Percentiles rank a stretch among this genome's conserved stretches.
Evolutionary conservation across 2,329 filamentous ascomycete genomes (phyloP).

Genomic region (Madurella mycetomatis): DNA sequence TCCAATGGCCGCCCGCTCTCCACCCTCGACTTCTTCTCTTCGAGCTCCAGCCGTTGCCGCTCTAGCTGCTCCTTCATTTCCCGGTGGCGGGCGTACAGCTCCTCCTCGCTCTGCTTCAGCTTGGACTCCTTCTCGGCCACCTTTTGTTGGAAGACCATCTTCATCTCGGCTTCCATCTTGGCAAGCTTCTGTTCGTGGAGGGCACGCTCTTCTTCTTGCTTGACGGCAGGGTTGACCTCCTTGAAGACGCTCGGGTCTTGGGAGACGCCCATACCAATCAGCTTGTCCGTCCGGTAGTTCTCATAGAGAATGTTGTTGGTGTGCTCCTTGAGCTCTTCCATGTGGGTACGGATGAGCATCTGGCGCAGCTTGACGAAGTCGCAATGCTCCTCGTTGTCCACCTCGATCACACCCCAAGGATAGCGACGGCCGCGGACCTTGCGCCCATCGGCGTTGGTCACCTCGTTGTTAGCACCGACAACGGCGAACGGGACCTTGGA

Average conservation of each 20-base stretch:
- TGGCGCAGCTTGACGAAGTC: constrained; percentile 99
- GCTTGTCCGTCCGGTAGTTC: constrained; percentile 99
- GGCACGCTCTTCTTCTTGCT: constrained; percentile 98
- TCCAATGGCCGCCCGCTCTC: constrained; percentile 94
- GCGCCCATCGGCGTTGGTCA: constrained; percentile 84
- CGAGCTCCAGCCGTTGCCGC: constrained; percentile 86
- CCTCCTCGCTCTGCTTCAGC: constrained; percentile 98
- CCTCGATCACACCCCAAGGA: constrained; percentile 97
- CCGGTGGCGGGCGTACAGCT: constrained; percentile 93
- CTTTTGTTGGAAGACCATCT: constrained; percentile 99
- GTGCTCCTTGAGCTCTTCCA: constrained; percentile 99
- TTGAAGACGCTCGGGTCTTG: constrained; percentile 99
- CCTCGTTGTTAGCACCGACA: constrained; percentile 93
- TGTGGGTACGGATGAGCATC: constrained; percentile 99
- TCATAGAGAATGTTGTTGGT: constrained; percentile 99
- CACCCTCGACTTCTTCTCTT: constrained; percentile 96
- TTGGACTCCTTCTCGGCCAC: constrained; percentile 99
- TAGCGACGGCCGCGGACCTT: constrained; percentile 95
- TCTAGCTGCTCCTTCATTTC: constrained; percentile 99
- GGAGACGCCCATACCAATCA: constrained; percentile 95
- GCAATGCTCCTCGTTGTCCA: constrained; percentile 99
- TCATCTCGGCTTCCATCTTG: constrained; percentile 99
- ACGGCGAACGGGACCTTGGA: constrained; percentile 99
- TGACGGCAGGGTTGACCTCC: constrained; percentile 99
- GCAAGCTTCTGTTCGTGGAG: constrained; percentile 99